These are phyloP conservation scores for Dianthus caryophyllus DNA, from an alignment of 148 eudicot genomes.

Conservation along the genomic window DNA sequence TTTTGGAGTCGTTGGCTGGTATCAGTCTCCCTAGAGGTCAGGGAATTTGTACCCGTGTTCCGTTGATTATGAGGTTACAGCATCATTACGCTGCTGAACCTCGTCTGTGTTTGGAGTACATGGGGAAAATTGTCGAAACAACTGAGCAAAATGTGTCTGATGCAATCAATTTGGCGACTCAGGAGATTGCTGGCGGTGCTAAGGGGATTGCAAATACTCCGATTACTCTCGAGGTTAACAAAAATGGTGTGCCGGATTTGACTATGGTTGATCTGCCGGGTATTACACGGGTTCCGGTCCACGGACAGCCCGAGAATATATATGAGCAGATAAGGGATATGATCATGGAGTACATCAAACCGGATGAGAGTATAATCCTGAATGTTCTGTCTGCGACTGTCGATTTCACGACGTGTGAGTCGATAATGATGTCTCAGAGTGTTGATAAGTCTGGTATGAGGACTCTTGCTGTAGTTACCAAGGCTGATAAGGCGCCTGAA, in stretches of 20 bases:
- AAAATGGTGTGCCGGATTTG: constrained; percentile 45
- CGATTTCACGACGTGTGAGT: constrained; percentile 43
- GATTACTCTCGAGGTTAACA: constrained; percentile 25
- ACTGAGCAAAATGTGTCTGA: constrained; percentile 27
- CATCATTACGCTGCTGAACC: constrained; percentile 19
- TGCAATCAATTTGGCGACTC: constrained; percentile 28
- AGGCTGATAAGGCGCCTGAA: constrained; percentile 34
- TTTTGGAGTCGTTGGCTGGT: constrained; percentile 30
- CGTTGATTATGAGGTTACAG: constrained; percentile 31
- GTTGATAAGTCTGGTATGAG: constrained; percentile 34
- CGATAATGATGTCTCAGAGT: constrained; percentile 36
- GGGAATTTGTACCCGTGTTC: constrained; percentile 36
- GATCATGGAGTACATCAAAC: constrained; percentile 41
- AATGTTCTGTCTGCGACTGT: constrained; percentile 41
- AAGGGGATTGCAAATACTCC: constrained; percentile 29
- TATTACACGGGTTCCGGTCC: constrained; percentile 43
- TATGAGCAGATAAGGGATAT: constrained; percentile 41
- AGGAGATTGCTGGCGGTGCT: constrained; percentile 27
- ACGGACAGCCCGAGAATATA: constrained; percentile 46
- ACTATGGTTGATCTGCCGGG: constrained; percentile 56
- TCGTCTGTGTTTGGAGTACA: constrained; percentile 20
- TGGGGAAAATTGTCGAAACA: constrained; percentile 9
- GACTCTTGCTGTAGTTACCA: constrained; percentile 43
- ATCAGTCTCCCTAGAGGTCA: constrained; percentile 36
- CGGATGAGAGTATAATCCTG: constrained; percentile 38